These are phyloP conservation scores for Populus simonii DNA, from an alignment of 345 rosid genomes.

Conservation along the genomic window DNA sequence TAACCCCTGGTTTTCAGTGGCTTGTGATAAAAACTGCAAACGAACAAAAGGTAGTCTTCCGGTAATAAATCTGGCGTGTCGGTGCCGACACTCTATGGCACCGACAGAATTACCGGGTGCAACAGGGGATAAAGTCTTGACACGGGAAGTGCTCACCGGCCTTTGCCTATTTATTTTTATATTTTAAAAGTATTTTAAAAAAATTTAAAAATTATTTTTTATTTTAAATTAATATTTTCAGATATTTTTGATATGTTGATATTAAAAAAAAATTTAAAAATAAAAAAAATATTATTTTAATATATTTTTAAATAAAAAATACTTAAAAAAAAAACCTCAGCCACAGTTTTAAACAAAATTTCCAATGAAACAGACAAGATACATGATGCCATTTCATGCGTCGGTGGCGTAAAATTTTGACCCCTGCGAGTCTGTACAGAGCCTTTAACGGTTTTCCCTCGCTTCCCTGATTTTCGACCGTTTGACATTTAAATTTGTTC, in stretches of 20 bases:
- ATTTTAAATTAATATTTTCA: too few species aligned
- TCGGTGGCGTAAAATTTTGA: constrained; percentile 41
- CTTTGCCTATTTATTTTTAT: too few species aligned
- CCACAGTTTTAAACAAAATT: too few species aligned
- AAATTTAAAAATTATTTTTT: too few species aligned
- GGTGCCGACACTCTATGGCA: constrained; percentile 43
- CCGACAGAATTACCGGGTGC: constrained; percentile 42
- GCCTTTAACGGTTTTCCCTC: constrained; percentile 28
- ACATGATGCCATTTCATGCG: constrained; percentile 22
- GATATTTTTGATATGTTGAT: too few species aligned
- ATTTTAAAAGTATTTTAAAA: too few species aligned
- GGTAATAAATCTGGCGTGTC: constrained; percentile 43
- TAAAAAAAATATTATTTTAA: too few species aligned
- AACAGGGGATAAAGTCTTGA: constrained; percentile 4
- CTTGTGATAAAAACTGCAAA: not conserved
- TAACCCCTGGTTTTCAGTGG: constrained; percentile 6
- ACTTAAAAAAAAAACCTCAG: too few species aligned
- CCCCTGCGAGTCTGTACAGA: not conserved
- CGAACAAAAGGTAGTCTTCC: not conserved
- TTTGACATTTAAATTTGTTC: constrained; percentile 13
- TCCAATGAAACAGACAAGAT: not conserved
- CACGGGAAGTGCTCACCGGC: constrained; percentile 23
- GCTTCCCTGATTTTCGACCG: constrained; percentile 14
- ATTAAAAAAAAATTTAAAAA: too few species aligned
- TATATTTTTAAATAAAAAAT: too few species aligned